A percentile compares a stretch with the other conserved stretches of the same genome.
phyloP scores from a whole-genome alignment of 2,329 filamentous ascomycete species.

The Xylaria multiplex region DNA sequence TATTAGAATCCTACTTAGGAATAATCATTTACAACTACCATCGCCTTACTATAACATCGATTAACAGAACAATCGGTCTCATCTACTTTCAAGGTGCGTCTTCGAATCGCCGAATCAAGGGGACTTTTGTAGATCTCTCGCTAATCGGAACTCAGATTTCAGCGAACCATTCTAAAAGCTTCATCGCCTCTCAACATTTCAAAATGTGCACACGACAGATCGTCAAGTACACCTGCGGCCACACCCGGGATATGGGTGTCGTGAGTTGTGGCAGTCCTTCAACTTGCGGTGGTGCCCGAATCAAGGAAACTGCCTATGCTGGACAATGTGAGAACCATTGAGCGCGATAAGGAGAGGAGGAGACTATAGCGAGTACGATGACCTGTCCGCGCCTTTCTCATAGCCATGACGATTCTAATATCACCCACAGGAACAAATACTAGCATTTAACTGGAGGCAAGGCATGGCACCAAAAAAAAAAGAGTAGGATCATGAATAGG shows the following conservation, averaged over 20 bases:
- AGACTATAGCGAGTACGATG: constrained; percentile 13
- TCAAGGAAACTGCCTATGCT: constrained; percentile 22
- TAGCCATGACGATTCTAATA: constrained; percentile 9
- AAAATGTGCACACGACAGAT: constrained; percentile 44
- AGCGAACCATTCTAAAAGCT: not conserved
- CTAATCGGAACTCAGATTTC: constrained; percentile 9
- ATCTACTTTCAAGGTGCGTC: constrained; percentile 20
- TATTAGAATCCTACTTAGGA: not conserved
- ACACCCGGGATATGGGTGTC: constrained; percentile 23
- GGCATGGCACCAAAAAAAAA: constrained; percentile 18
- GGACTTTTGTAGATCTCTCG: not conserved
- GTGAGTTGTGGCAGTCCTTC: constrained; percentile 34
- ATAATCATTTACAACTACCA: constrained; percentile 14
- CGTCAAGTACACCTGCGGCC: constrained; percentile 42
- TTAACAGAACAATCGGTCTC: constrained; percentile 8
- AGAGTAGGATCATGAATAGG: constrained; percentile 27
- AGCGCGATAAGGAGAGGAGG: not conserved
- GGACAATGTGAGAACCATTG: constrained; percentile 27
- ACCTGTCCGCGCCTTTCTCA: not conserved
- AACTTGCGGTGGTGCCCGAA: constrained; percentile 20
- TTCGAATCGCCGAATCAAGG: not conserved
- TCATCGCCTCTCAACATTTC: constrained; percentile 12
- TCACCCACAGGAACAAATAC: constrained; percentile 17
- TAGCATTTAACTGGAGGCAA: constrained; percentile 1
- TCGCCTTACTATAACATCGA: constrained; percentile 1